These are phyloP conservation scores for Solanum piurae DNA, from an alignment of 257 asterid genomes.

Conservation along the genomic window DNA sequence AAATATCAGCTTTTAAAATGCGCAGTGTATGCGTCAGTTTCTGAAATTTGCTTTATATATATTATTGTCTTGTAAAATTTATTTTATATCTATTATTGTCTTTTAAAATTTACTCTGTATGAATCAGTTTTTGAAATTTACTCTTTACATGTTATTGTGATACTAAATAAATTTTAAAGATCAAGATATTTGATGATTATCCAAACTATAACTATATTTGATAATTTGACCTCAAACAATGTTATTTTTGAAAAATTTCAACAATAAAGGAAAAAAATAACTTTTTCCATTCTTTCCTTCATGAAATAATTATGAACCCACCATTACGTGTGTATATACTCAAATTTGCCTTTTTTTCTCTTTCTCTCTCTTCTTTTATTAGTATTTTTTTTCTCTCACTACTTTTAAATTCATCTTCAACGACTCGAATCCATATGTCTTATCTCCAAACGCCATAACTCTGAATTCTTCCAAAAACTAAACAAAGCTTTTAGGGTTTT, in stretches of 20 bases:
- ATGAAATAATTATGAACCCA: neutral
- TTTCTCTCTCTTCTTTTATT: neutral
- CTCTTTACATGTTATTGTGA: neutral
- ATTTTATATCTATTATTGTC: neutral
- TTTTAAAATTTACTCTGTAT: neutral
- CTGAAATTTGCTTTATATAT: neutral
- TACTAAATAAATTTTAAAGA: no score
- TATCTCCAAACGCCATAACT: neutral
- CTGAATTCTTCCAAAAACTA: neutral
- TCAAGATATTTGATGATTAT: neutral
- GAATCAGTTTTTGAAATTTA: no score
- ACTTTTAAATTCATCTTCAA: neutral
- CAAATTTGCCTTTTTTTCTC: neutral
- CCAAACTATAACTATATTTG: neutral
- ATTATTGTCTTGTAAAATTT: no score
- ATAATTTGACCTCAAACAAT: neutral
- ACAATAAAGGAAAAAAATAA: neutral
- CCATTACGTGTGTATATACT: neutral
- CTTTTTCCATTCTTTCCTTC: neutral
- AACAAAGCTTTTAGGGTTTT: neutral
- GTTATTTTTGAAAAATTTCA: neutral
- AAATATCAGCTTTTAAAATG: neutral
- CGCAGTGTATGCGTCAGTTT: neutral
- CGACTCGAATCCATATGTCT: neutral
- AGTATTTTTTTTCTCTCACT: neutral